Conservation (phyloP, 2,329 filamentous ascomycete species). For the Knufia petricola region DNA sequence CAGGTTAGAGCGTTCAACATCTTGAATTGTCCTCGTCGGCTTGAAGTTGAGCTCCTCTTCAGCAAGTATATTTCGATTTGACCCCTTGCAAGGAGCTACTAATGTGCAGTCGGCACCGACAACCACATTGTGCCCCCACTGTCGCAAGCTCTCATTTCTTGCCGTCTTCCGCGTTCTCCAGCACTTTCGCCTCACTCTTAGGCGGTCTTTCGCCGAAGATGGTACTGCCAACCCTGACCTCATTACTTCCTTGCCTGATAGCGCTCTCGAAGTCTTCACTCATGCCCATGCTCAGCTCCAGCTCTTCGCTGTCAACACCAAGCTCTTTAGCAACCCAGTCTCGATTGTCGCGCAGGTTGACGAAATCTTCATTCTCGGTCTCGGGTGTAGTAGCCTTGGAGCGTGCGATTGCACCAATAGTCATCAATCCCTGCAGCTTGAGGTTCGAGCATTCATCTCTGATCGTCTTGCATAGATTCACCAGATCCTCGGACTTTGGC, state of each 20-base stretch:
- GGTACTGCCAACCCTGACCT: slow-evolving; percentile 86
- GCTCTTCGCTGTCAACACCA: slow-evolving; percentile 40
- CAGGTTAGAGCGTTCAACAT: too few relatives aligned
- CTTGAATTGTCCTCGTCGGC: too few relatives aligned
- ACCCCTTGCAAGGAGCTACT: too few relatives aligned
- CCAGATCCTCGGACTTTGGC: slow-evolving; percentile 39
- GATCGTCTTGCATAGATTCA: slow-evolving; percentile 59
- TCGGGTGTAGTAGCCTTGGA: slow-evolving; percentile 63
- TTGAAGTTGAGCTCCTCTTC: too few relatives aligned
- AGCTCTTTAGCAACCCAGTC: slow-evolving; percentile 59
- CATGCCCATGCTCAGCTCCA: slow-evolving; percentile 98
- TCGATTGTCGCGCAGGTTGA: slow-evolving; percentile 55
- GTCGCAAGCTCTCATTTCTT: slow-evolving; percentile 6
- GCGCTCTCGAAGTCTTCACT: slow-evolving; percentile 91
- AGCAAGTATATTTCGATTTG: too few relatives aligned
- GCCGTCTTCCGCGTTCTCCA: slow-evolving; percentile 9
- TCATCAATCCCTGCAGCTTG: slow-evolving; percentile 78
- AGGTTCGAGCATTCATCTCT: slow-evolving; percentile 57
- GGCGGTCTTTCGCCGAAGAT: slow-evolving; percentile 80
- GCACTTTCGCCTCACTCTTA: slow-evolving; percentile 67
- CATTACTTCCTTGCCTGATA: slow-evolving; percentile 69
- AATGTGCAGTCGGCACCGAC: too few relatives aligned
- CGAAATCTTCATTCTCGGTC: slow-evolving; percentile 87
- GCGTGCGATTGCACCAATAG: slow-evolving; percentile 86
- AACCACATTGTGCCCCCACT: neutral